phyloP scores from a whole-genome alignment of 768 basidiomycete genomes.

The Myochromella boudieri region DNA sequence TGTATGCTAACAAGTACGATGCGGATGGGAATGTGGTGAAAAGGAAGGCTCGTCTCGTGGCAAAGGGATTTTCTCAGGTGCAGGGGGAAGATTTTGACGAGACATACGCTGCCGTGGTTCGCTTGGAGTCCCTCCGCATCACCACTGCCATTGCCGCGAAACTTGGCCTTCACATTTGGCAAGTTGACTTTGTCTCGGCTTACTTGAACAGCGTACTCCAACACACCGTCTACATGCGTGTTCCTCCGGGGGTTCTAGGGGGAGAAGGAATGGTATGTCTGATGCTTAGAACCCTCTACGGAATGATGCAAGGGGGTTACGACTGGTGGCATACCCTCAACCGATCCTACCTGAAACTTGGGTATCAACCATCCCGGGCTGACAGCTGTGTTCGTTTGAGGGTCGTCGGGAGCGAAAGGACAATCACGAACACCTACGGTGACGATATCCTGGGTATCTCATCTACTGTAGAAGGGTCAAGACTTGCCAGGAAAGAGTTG shows the following conservation, averaged over 20 bases:
- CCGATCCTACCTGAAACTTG: neutral
- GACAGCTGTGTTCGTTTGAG: neutral
- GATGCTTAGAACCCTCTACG: neutral
- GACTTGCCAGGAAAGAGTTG: neutral
- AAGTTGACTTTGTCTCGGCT: conserved; percentile 21
- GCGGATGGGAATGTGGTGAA: conserved; percentile 21
- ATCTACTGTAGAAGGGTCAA: neutral
- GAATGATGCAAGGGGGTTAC: neutral
- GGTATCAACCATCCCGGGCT: neutral
- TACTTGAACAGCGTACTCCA: conserved; percentile 9
- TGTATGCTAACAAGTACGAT: conserved; percentile 28
- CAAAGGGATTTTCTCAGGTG: conserved; percentile 5
- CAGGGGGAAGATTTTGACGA: conserved; percentile 28
- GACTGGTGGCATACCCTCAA: neutral
- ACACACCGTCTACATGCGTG: conserved; percentile 2
- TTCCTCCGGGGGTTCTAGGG: neutral
- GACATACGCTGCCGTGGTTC: conserved; percentile 11
- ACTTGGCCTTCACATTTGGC: conserved; percentile 26
- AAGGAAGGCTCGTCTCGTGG: conserved; percentile 22
- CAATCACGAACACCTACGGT: neutral
- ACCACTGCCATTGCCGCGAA: conserved; percentile 5
- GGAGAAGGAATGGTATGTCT: neutral
- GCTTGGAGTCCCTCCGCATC: conserved; percentile 12
- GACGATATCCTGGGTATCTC: neutral
- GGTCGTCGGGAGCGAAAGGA: neutral